Conservation (phyloP, 164 flowering plant genomes). For the Vitis rotundifolia region DNA sequence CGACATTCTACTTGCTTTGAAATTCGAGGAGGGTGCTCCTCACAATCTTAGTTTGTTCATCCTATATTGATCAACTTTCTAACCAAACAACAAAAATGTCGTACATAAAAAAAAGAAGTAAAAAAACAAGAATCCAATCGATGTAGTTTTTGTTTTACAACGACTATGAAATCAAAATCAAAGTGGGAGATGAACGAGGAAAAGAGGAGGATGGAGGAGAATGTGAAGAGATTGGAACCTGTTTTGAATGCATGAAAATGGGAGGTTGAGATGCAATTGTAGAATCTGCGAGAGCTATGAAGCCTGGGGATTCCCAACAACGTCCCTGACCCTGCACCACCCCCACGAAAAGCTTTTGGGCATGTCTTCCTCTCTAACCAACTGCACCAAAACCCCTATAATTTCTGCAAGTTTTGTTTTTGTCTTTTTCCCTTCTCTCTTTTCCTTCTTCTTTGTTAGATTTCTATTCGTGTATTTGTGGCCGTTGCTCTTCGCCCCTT, state of each 20-base stretch:
- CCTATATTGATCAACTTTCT: background rate
- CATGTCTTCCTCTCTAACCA: no score
- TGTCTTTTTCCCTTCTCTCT: background rate
- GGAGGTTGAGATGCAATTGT: no score
- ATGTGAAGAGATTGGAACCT: background rate
- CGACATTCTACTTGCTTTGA: constrained; percentile 13
- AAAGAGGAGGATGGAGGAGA: no score
- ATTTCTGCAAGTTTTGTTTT: background rate
- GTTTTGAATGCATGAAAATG: background rate
- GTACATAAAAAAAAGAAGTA: no score
- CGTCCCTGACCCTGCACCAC: background rate
- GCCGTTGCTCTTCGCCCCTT: background rate
- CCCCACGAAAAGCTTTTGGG: background rate
- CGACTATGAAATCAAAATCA: background rate
- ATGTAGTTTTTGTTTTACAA: background rate
- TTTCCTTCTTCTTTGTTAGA: background rate
- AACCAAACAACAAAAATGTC: no score
- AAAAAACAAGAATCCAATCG: no score
- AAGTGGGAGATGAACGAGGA: background rate
- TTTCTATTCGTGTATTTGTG: constrained; percentile 9
- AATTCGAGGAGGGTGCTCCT: background rate
- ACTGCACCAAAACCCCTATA: no score
- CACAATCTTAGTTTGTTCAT: background rate
- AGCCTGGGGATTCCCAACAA: background rate
- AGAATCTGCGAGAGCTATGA: background rate